These are phyloP conservation scores for Trametes hirsuta DNA, from an alignment of 1,284 basidiomycete genomes.

Conservation along the genomic window DNA sequence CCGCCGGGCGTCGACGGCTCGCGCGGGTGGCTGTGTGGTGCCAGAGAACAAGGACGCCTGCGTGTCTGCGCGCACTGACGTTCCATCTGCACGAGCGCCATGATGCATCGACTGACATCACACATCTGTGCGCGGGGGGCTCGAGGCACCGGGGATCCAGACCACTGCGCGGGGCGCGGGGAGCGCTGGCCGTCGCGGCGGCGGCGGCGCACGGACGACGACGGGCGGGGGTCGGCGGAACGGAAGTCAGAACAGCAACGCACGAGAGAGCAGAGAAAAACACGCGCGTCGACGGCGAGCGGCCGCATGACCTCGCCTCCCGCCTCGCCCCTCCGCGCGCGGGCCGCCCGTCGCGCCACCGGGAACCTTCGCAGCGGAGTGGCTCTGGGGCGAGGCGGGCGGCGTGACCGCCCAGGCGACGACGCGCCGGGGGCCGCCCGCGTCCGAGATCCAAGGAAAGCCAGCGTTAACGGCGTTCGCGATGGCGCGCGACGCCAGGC, in stretches of 20 bases:
- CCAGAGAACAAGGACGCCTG: no score
- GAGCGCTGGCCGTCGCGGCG: background rate
- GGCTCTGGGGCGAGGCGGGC: background rate
- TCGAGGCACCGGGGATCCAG: background rate
- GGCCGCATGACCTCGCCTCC: background rate
- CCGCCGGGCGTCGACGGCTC: background rate
- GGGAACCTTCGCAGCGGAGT: background rate
- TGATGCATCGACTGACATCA: background rate
- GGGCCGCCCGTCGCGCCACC: constrained; percentile 10
- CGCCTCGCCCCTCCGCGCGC: background rate
- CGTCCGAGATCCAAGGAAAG: background rate
- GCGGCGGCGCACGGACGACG: background rate
- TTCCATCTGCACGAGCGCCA: no score
- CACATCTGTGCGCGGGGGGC: background rate
- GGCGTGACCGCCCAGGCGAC: background rate
- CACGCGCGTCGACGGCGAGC: background rate
- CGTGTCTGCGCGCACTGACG: no score
- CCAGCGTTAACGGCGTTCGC: background rate
- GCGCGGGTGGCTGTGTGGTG: no score
- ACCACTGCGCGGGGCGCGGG: background rate
- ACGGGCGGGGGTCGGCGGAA: no score
- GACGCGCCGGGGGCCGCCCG: constrained; percentile 7
- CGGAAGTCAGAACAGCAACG: background rate
- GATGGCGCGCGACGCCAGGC: no score
- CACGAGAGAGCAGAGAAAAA: background rate